Conservation (phyloP, 129 eudicot genomes). For the Flaveria brownii region DNA sequence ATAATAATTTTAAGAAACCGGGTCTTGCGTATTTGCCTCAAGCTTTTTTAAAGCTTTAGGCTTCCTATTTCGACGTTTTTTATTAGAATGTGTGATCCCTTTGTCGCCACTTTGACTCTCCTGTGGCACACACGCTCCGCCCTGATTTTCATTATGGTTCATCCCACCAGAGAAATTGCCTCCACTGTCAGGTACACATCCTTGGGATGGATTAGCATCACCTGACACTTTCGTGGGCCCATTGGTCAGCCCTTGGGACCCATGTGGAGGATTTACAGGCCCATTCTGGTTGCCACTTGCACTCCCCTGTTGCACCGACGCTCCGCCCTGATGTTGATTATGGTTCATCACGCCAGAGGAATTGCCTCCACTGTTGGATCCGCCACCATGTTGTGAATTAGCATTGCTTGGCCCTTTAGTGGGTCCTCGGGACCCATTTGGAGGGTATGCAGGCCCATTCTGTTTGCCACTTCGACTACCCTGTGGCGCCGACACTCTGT, state of each 20-base stretch:
- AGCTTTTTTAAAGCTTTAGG: background rate
- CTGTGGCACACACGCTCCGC: constrained; percentile 42
- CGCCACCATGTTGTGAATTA: constrained; percentile 14
- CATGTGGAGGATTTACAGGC: background rate
- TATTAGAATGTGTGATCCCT: background rate
- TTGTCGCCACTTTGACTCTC: constrained; percentile 32
- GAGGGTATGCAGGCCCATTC: background rate
- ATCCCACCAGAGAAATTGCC: background rate
- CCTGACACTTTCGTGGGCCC: constrained; percentile 27
- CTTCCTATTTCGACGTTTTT: background rate
- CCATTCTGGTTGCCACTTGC: background rate
- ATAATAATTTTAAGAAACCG: background rate
- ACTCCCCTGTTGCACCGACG: background rate
- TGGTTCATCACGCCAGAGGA: background rate
- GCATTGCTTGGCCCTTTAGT: constrained; percentile 29
- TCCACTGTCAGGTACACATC: background rate
- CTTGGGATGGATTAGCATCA: constrained; percentile 8
- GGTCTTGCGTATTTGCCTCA: background rate
- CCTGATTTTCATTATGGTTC: constrained; percentile 20
- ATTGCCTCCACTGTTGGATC: constrained; percentile 1
- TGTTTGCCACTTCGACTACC: background rate
- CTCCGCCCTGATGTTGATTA: constrained; percentile 7
- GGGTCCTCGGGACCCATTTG: background rate
- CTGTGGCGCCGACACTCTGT: background rate
- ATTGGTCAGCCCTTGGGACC: background rate